These are phyloP conservation scores for Scheffersomyces stipitis DNA, from an alignment of 805 yeast genomes.

Conservation along the genomic window DNA sequence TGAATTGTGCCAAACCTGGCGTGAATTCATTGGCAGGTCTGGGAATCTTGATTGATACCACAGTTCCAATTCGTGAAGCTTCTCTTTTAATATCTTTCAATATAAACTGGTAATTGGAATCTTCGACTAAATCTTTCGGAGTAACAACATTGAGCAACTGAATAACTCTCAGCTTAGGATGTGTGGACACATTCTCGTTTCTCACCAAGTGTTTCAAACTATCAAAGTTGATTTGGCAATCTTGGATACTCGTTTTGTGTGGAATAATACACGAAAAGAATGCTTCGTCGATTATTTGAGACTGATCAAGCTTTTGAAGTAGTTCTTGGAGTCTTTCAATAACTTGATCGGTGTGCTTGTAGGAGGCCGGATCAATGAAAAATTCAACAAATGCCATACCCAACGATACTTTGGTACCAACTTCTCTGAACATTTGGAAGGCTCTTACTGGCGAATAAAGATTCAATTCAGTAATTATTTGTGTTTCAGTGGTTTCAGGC, in stretches of 20 bases:
- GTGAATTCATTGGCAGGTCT: slow-evolving; percentile 53
- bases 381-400: slow-evolving; percentile 61
- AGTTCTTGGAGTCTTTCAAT: slow-evolving; percentile 10
- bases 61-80: slow-evolving; percentile 50
- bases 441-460: slow-evolving; percentile 41
- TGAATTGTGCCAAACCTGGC: slow-evolving; percentile 37
- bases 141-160: slow-evolving; percentile 67
- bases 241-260: slow-evolving; percentile 34
- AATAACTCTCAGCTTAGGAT: slow-evolving; percentile 52
- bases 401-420: slow-evolving; percentile 47
- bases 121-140: slow-evolving; percentile 60
- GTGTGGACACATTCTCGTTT: slow-evolving; percentile 35
- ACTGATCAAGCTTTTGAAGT: slow-evolving; percentile 12
- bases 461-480: slow-evolving; percentile 40
- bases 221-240: slow-evolving; percentile 34
- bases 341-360: slow-evolving; percentile 11
- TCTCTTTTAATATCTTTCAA: slow-evolving; percentile 51
- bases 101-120: slow-evolving; percentile 47
- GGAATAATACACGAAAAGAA: slow-evolving; percentile 34
- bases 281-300: slow-evolving; percentile 20
- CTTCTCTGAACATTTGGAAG: slow-evolving; percentile 46
- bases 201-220: slow-evolving; percentile 37
- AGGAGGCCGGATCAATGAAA: slow-evolving; percentile 16
- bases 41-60: slow-evolving; percentile 59
- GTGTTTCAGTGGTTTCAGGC: slow-evolving; percentile 45